A percentile compares a stretch with the other conserved stretches of the same genome.
These are phyloP conservation scores for Corchorus olitorius DNA, from an alignment of 345 rosid species.

Conservation along the genomic window DNA sequence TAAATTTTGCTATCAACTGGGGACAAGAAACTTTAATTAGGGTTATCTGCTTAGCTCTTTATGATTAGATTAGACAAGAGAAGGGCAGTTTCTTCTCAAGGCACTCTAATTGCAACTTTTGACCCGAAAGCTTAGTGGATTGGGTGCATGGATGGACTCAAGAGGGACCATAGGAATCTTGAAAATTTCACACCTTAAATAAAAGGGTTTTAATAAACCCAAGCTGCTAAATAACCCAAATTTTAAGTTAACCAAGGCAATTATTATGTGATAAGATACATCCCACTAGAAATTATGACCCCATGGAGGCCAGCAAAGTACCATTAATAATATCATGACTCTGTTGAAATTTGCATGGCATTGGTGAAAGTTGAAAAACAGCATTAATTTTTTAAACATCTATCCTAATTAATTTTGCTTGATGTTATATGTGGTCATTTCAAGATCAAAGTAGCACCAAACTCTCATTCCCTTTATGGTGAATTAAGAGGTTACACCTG, in stretches of 20 bases:
- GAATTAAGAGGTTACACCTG: background rate
- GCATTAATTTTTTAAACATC: too few relatives aligned
- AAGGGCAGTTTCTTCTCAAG: slow-evolving; percentile 34
- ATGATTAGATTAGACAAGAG: slow-evolving; percentile 31
- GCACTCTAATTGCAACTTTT: slow-evolving; percentile 50
- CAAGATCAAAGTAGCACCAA: slow-evolving; percentile 4
- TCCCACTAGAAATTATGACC: background rate
- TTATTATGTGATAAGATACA: slow-evolving; percentile 30
- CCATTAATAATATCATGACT: background rate
- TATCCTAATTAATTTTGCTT: too few relatives aligned
- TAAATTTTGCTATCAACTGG: slow-evolving; percentile 22
- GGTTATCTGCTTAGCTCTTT: slow-evolving; percentile 23
- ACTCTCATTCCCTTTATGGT: slow-evolving; percentile 11
- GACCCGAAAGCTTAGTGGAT: slow-evolving; percentile 35
- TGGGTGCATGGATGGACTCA: slow-evolving; percentile 30
- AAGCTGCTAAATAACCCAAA: slow-evolving; percentile 23
- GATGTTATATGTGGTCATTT: background rate
- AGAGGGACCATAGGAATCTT: slow-evolving; percentile 36
- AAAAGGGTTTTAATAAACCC: background rate
- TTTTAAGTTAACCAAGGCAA: slow-evolving; percentile 34
- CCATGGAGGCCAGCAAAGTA: background rate
- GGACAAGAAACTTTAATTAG: slow-evolving; percentile 33
- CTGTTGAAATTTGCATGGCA: background rate
- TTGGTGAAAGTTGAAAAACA: background rate
- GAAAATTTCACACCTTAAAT: slow-evolving; percentile 12